Percentiles rank a stretch among this genome's conserved stretches.
Evolutionary conservation across 2,329 filamentous ascomycete genomes (phyloP).

Genomic region (Phoma sp.): DNA sequence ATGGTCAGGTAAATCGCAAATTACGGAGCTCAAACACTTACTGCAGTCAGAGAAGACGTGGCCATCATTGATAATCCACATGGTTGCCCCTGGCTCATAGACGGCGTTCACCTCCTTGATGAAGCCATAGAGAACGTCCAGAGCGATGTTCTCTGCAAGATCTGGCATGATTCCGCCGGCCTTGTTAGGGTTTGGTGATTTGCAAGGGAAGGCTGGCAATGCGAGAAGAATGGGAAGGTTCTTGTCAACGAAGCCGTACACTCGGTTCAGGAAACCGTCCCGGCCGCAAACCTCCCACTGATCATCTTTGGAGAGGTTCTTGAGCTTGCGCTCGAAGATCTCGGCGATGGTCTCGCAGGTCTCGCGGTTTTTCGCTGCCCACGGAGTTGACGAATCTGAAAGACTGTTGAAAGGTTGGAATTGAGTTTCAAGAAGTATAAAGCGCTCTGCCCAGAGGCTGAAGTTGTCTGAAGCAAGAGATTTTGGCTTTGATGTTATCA

Average conservation of each 20-base stretch:
- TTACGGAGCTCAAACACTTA: slow-evolving; percentile 22
- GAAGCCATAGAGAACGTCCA: slow-evolving; percentile 50
- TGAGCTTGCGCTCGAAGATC: slow-evolving; percentile 38
- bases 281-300: slow-evolving; percentile 36
- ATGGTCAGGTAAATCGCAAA: slow-evolving; percentile 7
- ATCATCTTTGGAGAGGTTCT: slow-evolving; percentile 37
- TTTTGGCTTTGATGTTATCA: slow-evolving; percentile 32
- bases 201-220: slow-evolving; percentile 67
- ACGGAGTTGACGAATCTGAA: slow-evolving; percentile 24
- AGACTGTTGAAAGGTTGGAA: slow-evolving; percentile 32
- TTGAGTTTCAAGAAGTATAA: slow-evolving; percentile 37
- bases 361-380: slow-evolving; percentile 27
- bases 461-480: slow-evolving; percentile 32
- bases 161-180: slow-evolving; percentile 57
- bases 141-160: slow-evolving; percentile 51
- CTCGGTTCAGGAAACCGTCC: slow-evolving; percentile 31
- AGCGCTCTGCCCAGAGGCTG: slow-evolving; percentile 35
- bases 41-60: slow-evolving; percentile 52
- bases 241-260: slow-evolving; percentile 36
- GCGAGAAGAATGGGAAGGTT: slow-evolving; percentile 35
- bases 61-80: slow-evolving; percentile 54
- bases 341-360: slow-evolving; percentile 28
- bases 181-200: slow-evolving; percentile 64
- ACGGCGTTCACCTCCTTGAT: slow-evolving; percentile 49
- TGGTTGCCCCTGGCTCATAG: slow-evolving; percentile 50